phyloP scores from a whole-genome alignment of 2,329 filamentous ascomycete species.

The Aspergillus ibericus region DNA sequence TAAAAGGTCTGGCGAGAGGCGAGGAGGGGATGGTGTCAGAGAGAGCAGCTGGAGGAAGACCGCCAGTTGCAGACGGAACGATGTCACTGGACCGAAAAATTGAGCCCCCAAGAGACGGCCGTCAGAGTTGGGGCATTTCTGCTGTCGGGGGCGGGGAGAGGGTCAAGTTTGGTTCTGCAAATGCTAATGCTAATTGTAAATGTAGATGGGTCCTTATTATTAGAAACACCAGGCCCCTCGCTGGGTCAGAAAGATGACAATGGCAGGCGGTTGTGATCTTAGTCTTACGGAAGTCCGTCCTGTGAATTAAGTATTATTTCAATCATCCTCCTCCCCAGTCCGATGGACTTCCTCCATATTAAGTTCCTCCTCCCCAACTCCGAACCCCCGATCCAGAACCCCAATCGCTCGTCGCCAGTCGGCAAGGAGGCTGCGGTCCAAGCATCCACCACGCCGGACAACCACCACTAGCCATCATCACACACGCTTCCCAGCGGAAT shows the following conservation, averaged over 20 bases:
- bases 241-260: neutral
- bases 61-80: neutral
- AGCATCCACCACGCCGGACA: neutral
- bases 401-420: neutral
- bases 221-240: neutral
- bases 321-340: too few species aligned
- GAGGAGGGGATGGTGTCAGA: neutral
- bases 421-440: neutral
- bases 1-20: neutral
- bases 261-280: neutral
- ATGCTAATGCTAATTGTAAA: neutral
- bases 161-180: neutral
- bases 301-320: neutral
- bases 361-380: neutral
- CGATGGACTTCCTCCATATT: too few species aligned
- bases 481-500: neutral
- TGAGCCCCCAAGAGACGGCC: neutral
- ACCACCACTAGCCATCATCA: too few species aligned
- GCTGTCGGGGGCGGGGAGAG: neutral
- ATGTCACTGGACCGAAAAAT: neutral
- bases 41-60: neutral
- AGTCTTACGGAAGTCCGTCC: neutral
- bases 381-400: neutral
- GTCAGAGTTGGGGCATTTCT: neutral
- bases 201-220: neutral